Conservation (phyloP, 1,139 yeast genomes). For the Petasospora fabianii region DNA sequence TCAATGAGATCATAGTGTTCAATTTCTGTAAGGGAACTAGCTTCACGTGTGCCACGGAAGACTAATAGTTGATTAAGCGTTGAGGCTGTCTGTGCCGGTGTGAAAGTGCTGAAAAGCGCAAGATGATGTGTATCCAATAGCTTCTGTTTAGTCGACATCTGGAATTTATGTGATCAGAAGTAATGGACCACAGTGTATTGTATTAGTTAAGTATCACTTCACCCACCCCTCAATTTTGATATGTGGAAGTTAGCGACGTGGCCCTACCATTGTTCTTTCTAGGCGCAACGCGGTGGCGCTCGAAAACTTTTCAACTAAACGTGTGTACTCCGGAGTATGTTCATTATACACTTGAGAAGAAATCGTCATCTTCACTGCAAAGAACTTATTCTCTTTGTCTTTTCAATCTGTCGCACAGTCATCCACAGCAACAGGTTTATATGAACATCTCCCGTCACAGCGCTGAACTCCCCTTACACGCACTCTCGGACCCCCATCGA, state of each 20-base stretch:
- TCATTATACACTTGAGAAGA: too few relatives aligned
- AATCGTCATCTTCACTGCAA: too few relatives aligned
- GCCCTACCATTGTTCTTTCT: too few relatives aligned
- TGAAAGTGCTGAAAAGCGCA: conserved; percentile 37
- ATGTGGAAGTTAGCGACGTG: too few relatives aligned
- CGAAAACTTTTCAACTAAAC: neutral
- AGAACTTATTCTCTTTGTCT: neutral
- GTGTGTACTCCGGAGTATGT: too few relatives aligned
- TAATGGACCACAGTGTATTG: too few relatives aligned
- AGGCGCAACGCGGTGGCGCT: too few relatives aligned
- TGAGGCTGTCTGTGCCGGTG: conserved; percentile 35
- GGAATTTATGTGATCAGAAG: too few relatives aligned
- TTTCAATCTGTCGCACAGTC: neutral
- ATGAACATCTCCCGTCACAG: neutral
- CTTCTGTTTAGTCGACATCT: conserved; percentile 28
- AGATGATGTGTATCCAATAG: conserved; percentile 34
- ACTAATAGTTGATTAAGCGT: conserved; percentile 34
- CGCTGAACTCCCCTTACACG: neutral
- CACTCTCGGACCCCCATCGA: neutral
- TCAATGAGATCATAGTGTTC: conserved; percentile 63
- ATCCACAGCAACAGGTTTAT: neutral
- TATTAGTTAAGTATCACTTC: too few relatives aligned
- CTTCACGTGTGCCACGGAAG: conserved; percentile 22
- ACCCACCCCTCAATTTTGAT: too few relatives aligned
- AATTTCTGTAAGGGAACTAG: conserved; percentile 35